Conservation (phyloP, 306 rosid species). For the Hippophae rhamnoides region DNA sequence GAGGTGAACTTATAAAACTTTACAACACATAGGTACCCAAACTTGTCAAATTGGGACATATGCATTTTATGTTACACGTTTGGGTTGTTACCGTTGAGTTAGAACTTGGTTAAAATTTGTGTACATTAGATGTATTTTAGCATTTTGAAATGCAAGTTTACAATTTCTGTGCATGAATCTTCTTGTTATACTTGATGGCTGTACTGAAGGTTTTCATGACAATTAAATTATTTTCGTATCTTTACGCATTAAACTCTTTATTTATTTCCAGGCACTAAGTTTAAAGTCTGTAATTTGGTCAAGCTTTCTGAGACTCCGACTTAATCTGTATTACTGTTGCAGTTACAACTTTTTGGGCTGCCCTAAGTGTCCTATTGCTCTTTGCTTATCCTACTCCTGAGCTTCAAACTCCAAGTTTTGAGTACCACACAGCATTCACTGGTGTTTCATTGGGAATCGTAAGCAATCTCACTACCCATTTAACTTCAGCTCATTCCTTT, state of each 20-base stretch:
- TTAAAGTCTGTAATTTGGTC: slow-evolving; percentile 5
- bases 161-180: no score
- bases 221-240: no score
- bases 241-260: neutral
- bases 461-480: slow-evolving; percentile 32
- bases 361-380: slow-evolving; percentile 73
- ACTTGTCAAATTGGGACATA: no score
- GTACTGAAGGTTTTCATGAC: no score
- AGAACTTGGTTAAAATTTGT: no score
- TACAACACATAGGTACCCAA: no score
- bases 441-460: slow-evolving; percentile 97
- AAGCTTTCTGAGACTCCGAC: slow-evolving; percentile 8
- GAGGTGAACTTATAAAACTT: no score
- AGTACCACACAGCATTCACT: slow-evolving; percentile 82
- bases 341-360: slow-evolving; percentile 76
- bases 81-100: no score
- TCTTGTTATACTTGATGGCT: no score
- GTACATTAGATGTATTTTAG: no score
- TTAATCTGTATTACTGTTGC: slow-evolving; percentile 28
- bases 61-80: no score
- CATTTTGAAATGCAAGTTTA: no score
- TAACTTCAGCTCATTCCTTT: slow-evolving; percentile 11
- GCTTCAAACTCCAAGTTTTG: slow-evolving; percentile 88
- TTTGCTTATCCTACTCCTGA: slow-evolving; percentile 99
- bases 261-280: neutral